phyloP scores from a whole-genome alignment of 129 eudicot genomes.

The Silybum marianum region DNA sequence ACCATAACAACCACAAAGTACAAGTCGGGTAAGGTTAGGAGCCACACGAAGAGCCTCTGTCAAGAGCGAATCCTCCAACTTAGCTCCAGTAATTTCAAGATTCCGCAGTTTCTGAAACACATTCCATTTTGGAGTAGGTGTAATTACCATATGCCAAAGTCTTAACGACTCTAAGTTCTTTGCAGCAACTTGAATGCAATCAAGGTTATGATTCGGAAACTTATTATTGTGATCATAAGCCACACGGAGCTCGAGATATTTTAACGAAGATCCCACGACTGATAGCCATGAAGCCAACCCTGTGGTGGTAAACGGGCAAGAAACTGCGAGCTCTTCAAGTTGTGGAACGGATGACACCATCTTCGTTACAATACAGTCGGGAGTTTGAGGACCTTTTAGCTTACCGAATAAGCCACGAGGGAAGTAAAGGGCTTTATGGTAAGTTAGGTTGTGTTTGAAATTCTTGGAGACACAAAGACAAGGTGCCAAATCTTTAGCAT shows the following conservation, averaged over 20 bases:
- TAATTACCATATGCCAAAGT: slow-evolving; percentile 80
- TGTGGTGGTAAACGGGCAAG: slow-evolving; percentile 62
- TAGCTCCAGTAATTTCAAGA: slow-evolving; percentile 79
- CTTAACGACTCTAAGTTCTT: slow-evolving; percentile 59
- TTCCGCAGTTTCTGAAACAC: slow-evolving; percentile 45
- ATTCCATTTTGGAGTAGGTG: slow-evolving; percentile 72
- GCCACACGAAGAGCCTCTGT: slow-evolving; percentile 56
- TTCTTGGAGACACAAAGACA: slow-evolving; percentile 70
- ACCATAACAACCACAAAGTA: slow-evolving; percentile 79
- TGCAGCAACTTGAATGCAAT: slow-evolving; percentile 58
- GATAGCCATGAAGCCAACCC: slow-evolving; percentile 76
- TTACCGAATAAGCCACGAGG: slow-evolving; percentile 70
- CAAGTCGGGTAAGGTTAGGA: slow-evolving; percentile 62
- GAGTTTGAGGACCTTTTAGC: slow-evolving; percentile 41
- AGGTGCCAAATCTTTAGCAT: slow-evolving; percentile 78
- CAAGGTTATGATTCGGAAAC: slow-evolving; percentile 26
- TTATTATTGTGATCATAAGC: background rate
- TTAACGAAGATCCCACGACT: slow-evolving; percentile 44
- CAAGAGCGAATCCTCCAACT: slow-evolving; percentile 63
- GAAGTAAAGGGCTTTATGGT: slow-evolving; percentile 61
- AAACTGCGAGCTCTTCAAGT: slow-evolving; percentile 74
- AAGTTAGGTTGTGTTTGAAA: slow-evolving; percentile 71
- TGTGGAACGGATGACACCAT: slow-evolving; percentile 49
- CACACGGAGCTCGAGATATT: slow-evolving; percentile 68
- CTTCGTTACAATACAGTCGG: slow-evolving; percentile 53